Conservation (phyloP, 2,329 filamentous ascomycete genomes). For the Aspergillus niger region DNA sequence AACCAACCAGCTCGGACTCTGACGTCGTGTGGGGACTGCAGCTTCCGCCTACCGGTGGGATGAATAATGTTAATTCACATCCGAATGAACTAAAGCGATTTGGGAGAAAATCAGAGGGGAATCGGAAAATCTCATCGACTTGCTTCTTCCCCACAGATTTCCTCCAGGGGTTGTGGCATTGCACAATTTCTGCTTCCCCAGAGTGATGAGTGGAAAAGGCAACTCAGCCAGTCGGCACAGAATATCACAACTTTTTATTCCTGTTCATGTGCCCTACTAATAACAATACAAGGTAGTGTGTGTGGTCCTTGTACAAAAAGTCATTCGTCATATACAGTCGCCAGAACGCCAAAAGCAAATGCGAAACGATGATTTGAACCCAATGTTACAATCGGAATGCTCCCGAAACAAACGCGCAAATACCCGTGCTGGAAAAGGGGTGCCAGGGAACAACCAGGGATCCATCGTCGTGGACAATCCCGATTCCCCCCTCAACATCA, state of each 20-base stretch:
- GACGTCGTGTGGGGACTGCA: slow-evolving; percentile 31
- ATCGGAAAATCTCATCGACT: not conserved
- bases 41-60: not conserved
- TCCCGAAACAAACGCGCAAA: slow-evolving; percentile 5
- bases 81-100: not conserved
- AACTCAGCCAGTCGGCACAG: not conserved
- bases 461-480: not conserved
- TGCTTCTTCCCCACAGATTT: not conserved
- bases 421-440: not conserved
- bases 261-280: not conserved
- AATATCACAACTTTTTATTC: not conserved
- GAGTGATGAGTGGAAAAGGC: not conserved
- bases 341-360: slow-evolving; percentile 27
- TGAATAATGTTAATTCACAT: not conserved
- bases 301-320: slow-evolving; percentile 2
- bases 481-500: not conserved
- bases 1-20: slow-evolving; percentile 22
- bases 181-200: not conserved
- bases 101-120: no score
- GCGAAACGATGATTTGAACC: slow-evolving; percentile 17
- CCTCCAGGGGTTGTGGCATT: not conserved
- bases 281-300: not conserved
- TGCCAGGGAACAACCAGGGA: not conserved
- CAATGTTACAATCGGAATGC: slow-evolving; percentile 9
- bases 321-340: slow-evolving; percentile 9